Evolutionary conservation across 2,329 filamentous ascomycete genomes (phyloP).

Genomic region (Fusarium sulawesiense): DNA sequence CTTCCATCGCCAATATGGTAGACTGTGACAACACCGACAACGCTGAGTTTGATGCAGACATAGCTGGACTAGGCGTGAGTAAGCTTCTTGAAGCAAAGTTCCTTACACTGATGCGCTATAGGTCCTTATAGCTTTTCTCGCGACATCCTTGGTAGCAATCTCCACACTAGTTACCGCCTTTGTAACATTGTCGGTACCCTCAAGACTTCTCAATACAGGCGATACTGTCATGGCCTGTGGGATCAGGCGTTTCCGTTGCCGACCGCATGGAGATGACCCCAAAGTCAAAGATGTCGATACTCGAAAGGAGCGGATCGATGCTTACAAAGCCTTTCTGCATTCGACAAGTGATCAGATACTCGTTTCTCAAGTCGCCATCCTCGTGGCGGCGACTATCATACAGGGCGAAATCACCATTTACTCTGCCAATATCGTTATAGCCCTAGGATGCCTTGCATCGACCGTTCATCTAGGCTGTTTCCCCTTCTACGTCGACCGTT

Average conservation of each 20-base stretch:
- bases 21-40: not conserved
- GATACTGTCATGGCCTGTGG: not conserved
- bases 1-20: not conserved
- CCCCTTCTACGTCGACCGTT: not conserved
- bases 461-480: not conserved
- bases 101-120: fast-evolving
- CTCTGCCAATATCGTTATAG: constrained; percentile 3
- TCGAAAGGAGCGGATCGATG: not conserved
- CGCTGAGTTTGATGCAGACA: constrained; percentile 1
- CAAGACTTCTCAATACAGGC: not conserved
- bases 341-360: constrained; percentile 9
- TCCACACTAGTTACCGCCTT: not conserved
- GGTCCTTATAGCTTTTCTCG: not conserved
- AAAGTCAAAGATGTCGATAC: not conserved
- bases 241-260: fast-evolving
- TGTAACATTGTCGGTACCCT: not conserved
- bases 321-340: constrained; percentile 1
- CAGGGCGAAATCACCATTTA: constrained; percentile 3
- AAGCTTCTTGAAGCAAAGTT: fast-evolving
- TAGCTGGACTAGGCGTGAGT: constrained; percentile 10
- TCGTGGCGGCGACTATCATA: not conserved
- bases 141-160: not conserved
- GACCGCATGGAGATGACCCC: fast-evolving
- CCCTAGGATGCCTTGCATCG: not conserved
- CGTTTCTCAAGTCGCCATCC: not conserved